phyloP scores from a whole-genome alignment of 805 yeast genomes.

The Ogataea zsoltii region DNA sequence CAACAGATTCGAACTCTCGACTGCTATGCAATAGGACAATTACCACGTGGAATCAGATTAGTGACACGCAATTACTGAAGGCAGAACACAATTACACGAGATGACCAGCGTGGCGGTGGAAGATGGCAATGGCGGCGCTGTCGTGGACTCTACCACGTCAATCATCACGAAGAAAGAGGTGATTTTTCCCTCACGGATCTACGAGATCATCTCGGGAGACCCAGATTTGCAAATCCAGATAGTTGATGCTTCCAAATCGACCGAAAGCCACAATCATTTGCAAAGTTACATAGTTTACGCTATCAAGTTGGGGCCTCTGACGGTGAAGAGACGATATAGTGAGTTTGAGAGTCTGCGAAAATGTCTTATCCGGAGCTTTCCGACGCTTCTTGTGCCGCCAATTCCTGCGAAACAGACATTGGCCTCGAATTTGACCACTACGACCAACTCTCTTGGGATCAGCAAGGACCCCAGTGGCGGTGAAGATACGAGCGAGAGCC shows the following conservation, averaged over 20 bases:
- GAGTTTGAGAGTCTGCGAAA: conserved; percentile 87
- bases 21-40: not conserved
- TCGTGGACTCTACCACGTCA: conserved; percentile 22
- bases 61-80: too few species aligned
- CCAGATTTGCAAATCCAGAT: conserved; percentile 38
- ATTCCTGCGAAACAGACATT: conserved; percentile 85
- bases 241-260: conserved; percentile 81
- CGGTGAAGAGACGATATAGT: conserved; percentile 82
- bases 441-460: conserved; percentile 29
- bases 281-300: conserved; percentile 75
- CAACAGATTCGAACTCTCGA: not conserved
- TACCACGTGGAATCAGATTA: not conserved
- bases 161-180: conserved; percentile 24
- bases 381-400: conserved; percentile 86
- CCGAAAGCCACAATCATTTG: conserved; percentile 59
- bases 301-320: conserved; percentile 58
- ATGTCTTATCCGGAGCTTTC: conserved; percentile 68
- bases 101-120: conserved; percentile 4
- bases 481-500: conserved; percentile 8
- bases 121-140: conserved; percentile 9
- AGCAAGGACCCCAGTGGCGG: conserved; percentile 8
- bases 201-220: conserved; percentile 22
- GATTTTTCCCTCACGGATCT: conserved; percentile 25
- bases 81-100: too few species aligned
- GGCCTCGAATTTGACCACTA: conserved; percentile 34